These are phyloP conservation scores for Mycothermus thermophilus DNA, from an alignment of 495 filamentous ascomycete genomes.

Conservation along the genomic window DNA sequence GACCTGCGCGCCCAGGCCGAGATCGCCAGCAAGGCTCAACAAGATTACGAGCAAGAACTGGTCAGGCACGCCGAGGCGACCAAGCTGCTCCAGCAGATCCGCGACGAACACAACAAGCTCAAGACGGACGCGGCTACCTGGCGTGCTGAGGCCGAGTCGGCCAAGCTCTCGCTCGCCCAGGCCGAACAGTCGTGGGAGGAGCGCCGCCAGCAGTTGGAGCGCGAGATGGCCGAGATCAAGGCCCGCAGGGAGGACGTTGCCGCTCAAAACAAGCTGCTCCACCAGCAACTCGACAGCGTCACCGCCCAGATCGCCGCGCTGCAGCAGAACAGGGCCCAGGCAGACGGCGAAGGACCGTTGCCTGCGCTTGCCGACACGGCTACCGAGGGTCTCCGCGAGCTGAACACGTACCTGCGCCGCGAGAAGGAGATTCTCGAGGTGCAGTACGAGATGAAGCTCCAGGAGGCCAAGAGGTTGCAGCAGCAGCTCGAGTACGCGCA, in stretches of 20 bases:
- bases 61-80: conserved; percentile 91
- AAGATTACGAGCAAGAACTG: conserved; percentile 87
- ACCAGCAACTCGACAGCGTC: conserved; percentile 75
- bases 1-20: conserved; percentile 86
- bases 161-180: conserved; percentile 58
- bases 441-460: conserved; percentile 73
- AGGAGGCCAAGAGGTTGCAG: conserved; percentile 73
- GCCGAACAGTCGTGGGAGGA: conserved; percentile 82
- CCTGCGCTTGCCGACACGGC: conserved; percentile 33
- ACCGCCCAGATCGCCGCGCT: conserved; percentile 61
- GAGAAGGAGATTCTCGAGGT: conserved; percentile 98
- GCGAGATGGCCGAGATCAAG: conserved; percentile 65
- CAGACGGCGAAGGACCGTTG: conserved; percentile 30
- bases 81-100: conserved; percentile 60
- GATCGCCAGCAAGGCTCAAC: conserved; percentile 83
- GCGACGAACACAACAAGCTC: conserved; percentile 66
- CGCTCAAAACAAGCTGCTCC: conserved; percentile 74
- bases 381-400: conserved; percentile 65
- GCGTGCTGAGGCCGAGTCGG: conserved; percentile 67
- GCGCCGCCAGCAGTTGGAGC: conserved; percentile 62
- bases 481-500: conserved; percentile 82
- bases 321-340: conserved; percentile 51
- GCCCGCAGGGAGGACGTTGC: conserved; percentile 64
- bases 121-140: conserved; percentile 58
- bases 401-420: conserved; percentile 79